phyloP scores from a whole-genome alignment of 345 rosid species.

The Lepidium africanum region DNA sequence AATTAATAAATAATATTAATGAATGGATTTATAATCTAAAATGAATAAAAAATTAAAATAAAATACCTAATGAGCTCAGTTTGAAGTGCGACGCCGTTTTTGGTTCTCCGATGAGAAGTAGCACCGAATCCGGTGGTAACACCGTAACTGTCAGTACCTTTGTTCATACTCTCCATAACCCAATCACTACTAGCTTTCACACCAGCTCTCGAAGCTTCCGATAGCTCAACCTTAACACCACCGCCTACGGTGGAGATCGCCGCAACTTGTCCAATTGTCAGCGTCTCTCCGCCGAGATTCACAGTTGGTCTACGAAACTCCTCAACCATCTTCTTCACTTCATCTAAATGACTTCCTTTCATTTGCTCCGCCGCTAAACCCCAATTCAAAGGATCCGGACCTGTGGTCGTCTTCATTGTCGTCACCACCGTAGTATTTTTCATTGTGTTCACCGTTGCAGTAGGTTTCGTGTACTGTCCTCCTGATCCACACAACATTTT shows the following conservation, averaged over 20 bases:
- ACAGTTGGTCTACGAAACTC: constrained; percentile 56
- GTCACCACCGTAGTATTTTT: too few relatives aligned
- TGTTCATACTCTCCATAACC: constrained; percentile 71
- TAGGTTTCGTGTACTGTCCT: not conserved
- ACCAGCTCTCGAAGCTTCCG: constrained; percentile 42
- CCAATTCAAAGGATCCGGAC: constrained; percentile 68
- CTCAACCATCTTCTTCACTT: constrained; percentile 64
- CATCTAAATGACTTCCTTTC: constrained; percentile 78
- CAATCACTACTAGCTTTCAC: constrained; percentile 77
- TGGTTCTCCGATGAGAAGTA: constrained; percentile 71
- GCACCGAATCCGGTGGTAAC: constrained; percentile 80
- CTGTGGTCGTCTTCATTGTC: too few relatives aligned
- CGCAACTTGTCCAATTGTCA: constrained; percentile 74
- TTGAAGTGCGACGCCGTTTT: constrained; percentile 58
- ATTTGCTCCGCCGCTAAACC: constrained; percentile 61
- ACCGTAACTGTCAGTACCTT: constrained; percentile 65
- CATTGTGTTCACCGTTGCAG: not conserved
- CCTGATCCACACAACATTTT: constrained; percentile 11
- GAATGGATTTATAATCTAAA: not conserved
- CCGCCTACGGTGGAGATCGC: constrained; percentile 37
- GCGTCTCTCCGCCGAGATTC: constrained; percentile 54
- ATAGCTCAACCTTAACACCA: constrained; percentile 37
- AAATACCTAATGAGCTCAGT: constrained; percentile 62
- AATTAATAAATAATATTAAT: too few relatives aligned
- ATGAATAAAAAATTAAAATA: not conserved